A percentile compares a stretch with the other conserved stretches of the same genome.
phyloP scores from a whole-genome alignment of 2,329 filamentous ascomycete genomes.

The Raffaelea albimanens region DNA sequence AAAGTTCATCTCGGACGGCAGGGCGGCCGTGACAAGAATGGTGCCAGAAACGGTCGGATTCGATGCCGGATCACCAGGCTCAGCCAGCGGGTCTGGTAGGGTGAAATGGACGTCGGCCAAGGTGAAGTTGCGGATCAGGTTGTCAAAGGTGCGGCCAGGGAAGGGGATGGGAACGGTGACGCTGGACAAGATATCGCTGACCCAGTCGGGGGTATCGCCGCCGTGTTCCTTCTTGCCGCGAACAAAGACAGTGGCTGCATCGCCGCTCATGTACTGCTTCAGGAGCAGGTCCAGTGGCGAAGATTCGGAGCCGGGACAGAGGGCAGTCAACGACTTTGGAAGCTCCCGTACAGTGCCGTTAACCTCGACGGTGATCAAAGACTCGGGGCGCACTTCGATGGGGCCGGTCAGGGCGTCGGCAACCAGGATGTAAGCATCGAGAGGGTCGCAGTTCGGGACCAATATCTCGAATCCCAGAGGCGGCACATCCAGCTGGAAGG shows the following conservation, averaged over 20 bases:
- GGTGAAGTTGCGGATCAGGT: conserved; percentile 80
- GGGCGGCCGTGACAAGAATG: conserved; percentile 65
- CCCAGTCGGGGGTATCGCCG: conserved; percentile 68
- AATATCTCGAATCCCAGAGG: conserved; percentile 76
- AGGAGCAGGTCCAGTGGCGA: conserved; percentile 82
- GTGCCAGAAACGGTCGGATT: conserved; percentile 75
- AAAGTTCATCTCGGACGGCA: conserved; percentile 84
- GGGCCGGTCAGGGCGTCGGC: conserved; percentile 63
- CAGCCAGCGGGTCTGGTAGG: conserved; percentile 70
- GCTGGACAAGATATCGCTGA: conserved; percentile 68
- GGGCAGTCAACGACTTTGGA: conserved; percentile 59
- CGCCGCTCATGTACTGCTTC: conserved; percentile 70
- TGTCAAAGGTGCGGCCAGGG: conserved; percentile 70
- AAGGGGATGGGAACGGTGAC: conserved; percentile 79
- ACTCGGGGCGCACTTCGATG: conserved; percentile 58
- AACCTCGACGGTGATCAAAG: conserved; percentile 59
- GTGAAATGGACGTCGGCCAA: conserved; percentile 78
- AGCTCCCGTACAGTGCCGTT: conserved; percentile 64
- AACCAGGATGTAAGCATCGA: conserved; percentile 66
- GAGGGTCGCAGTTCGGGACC: conserved; percentile 67
- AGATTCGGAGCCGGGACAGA: conserved; percentile 65
- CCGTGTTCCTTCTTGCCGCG: conserved; percentile 63
- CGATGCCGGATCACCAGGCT: conserved; percentile 62
- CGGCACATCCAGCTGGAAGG: conserved; percentile 67
- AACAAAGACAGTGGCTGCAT: conserved; percentile 71